A percentile compares a stretch with the other conserved stretches of the same genome.
Evolutionary conservation across 305 asterid genomes (phyloP).

Genomic region (Solanum hybrid): DNA sequence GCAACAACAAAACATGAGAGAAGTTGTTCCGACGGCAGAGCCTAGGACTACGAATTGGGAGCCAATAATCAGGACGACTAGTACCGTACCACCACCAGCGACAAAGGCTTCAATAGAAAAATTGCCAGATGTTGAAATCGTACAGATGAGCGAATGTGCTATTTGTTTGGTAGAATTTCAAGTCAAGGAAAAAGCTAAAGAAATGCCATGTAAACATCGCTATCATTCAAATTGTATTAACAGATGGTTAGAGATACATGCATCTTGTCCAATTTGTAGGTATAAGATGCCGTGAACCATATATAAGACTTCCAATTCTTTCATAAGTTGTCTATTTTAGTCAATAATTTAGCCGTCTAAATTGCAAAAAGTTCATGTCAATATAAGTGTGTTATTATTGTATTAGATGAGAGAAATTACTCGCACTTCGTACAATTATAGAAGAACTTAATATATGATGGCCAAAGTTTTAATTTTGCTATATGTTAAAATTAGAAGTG

Average conservation of each 20-base stretch:
- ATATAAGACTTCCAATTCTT: background rate
- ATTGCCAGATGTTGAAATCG: conserved; percentile 32
- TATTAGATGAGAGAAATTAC: too few relatives aligned
- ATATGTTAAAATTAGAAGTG: background rate
- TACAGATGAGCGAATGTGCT: conserved; percentile 27
- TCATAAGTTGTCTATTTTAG: background rate
- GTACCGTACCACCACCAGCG: conserved; percentile 38
- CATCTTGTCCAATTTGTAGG: conserved; percentile 73
- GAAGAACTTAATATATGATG: too few relatives aligned
- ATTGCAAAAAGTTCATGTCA: background rate
- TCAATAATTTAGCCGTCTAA: background rate
- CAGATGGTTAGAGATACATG: conserved; percentile 36
- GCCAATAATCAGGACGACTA: background rate
- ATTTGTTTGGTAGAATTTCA: conserved; percentile 66
- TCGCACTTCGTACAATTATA: background rate
- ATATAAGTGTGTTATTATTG: too few relatives aligned
- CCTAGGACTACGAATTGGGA: background rate
- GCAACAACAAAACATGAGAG: background rate
- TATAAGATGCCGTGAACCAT: conserved; percentile 25
- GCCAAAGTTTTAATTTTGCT: background rate
- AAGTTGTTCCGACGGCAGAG: background rate
- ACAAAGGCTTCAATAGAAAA: conserved; percentile 53
- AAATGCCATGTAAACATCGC: conserved; percentile 59
- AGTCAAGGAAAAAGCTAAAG: background rate
- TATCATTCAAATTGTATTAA: conserved; percentile 24